Conservation (phyloP, 371 early-diverging fungal genomes). For the Furculomyces boomerangus region DNA sequence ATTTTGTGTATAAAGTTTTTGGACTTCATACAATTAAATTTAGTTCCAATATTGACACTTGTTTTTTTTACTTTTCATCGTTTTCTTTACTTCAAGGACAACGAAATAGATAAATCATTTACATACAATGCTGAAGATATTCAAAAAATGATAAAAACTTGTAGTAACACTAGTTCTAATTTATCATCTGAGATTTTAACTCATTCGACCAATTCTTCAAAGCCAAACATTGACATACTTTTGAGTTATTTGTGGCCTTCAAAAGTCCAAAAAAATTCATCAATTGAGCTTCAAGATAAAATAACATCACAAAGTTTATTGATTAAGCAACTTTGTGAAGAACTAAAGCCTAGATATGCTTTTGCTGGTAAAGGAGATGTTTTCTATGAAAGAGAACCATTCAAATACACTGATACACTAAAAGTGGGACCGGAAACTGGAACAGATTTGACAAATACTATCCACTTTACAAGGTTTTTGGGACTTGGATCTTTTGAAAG, state of each 20-base stretch:
- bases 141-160: conserved; percentile 10
- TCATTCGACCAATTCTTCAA: conserved; percentile 12
- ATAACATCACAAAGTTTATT: not conserved
- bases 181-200: not conserved
- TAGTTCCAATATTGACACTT: not conserved
- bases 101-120: conserved; percentile 5
- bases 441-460: conserved; percentile 15
- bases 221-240: conserved; percentile 56
- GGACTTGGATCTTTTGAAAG: conserved; percentile 36
- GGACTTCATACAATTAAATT: not conserved
- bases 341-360: conserved; percentile 66
- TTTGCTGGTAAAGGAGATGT: conserved; percentile 45
- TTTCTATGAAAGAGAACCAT: conserved; percentile 78
- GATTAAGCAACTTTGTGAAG: conserved; percentile 22
- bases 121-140: conserved; percentile 20
- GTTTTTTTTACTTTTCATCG: not conserved
- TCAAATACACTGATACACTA: conserved; percentile 29
- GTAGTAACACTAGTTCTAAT: not conserved
- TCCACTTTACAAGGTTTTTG: conserved; percentile 64
- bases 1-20: not conserved
- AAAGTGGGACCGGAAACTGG: conserved; percentile 16
- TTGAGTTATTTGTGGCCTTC: conserved; percentile 18
- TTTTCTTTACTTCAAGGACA: not conserved
- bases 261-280: not conserved
- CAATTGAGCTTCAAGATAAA: not conserved